phyloP scores from a whole-genome alignment of 2,329 filamentous ascomycete species.

The Teratosphaeriaceae sp. region DNA sequence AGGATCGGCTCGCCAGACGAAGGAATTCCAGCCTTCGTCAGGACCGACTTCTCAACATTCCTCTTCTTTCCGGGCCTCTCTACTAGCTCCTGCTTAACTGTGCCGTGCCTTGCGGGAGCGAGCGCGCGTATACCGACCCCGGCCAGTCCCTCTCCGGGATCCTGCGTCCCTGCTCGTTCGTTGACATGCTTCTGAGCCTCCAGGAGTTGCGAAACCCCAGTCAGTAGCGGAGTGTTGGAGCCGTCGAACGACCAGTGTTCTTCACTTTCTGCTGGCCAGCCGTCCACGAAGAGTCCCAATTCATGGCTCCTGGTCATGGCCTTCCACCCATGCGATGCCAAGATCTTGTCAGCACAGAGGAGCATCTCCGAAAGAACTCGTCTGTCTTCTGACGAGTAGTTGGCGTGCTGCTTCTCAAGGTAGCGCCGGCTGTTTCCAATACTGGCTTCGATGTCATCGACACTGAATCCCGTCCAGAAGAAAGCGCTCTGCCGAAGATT shows the following conservation, averaged over 20 bases:
- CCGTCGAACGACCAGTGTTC: constrained; percentile 59
- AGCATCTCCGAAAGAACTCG: constrained; percentile 58
- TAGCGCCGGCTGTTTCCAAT: constrained; percentile 64
- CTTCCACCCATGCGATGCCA: constrained; percentile 56
- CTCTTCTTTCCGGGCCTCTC: constrained; percentile 7
- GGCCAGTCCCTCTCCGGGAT: constrained; percentile 27
- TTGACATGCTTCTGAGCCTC: constrained; percentile 52
- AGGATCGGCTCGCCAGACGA: constrained; percentile 33
- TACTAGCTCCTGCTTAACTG: constrained; percentile 5
- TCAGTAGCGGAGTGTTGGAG: constrained; percentile 43
- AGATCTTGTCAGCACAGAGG: constrained; percentile 53
- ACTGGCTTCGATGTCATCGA: constrained; percentile 55
- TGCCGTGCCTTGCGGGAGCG: constrained; percentile 12
- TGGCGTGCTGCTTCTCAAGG: constrained; percentile 53
- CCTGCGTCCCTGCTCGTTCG: constrained; percentile 17
- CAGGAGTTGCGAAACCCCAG: constrained; percentile 52
- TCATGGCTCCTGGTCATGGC: constrained; percentile 67
- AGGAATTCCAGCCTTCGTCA: constrained; percentile 35
- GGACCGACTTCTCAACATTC: constrained; percentile 21
- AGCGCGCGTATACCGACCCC: constrained; percentile 25
- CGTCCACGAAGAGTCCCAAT: constrained; percentile 64
- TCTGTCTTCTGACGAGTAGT: constrained; percentile 56
- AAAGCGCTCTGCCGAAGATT: constrained; percentile 82
- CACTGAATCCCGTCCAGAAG: constrained; percentile 72
- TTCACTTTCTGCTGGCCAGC: constrained; percentile 58